Percentiles rank a stretch among this genome's conserved stretches.
Conservation (phyloP, 2,329 filamentous ascomycete species). For the Penicillium sp. region DNA sequence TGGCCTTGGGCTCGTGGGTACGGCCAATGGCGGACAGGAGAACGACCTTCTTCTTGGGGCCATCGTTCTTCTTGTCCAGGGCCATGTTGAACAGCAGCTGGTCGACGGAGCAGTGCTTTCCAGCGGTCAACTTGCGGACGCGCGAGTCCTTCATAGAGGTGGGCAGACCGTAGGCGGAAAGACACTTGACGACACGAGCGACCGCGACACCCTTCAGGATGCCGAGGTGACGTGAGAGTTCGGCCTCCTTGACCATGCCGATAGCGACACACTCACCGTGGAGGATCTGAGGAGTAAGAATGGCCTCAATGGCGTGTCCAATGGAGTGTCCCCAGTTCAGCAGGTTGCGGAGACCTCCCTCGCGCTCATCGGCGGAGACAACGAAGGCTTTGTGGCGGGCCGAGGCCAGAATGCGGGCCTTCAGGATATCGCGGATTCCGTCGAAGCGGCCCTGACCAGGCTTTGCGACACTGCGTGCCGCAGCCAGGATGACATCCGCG, state of each 20-base stretch:
- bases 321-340: slow-evolving; percentile 98
- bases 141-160: slow-evolving; percentile 82
- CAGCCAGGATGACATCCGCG: slow-evolving; percentile 72
- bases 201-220: slow-evolving; percentile 84
- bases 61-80: slow-evolving; percentile 98
- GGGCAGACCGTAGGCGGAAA: slow-evolving; percentile 89
- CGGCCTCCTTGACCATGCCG: slow-evolving; percentile 97
- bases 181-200: slow-evolving; percentile 85
- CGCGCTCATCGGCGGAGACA: slow-evolving; percentile 90
- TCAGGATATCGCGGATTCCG: slow-evolving; percentile 70
- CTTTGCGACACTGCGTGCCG: slow-evolving; percentile 64
- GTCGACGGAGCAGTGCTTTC: slow-evolving; percentile 85
- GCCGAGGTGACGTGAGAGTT: slow-evolving; percentile 85
- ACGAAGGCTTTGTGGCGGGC: slow-evolving; percentile 93
- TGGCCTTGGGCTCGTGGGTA: slow-evolving; percentile 84
- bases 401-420: slow-evolving; percentile 82
- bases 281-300: slow-evolving; percentile 90
- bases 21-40: slow-evolving; percentile 86
- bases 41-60: slow-evolving; percentile 92
- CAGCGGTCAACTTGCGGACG: slow-evolving; percentile 78
- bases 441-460: slow-evolving; percentile 63
- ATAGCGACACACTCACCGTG: slow-evolving; percentile 96
- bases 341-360: slow-evolving; percentile 89
- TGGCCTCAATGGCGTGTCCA: slow-evolving; percentile 93
- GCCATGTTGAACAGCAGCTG: slow-evolving; percentile 89